phyloP scores from a whole-genome alignment of 345 rosid species.

The Passiflora organensis region DNA sequence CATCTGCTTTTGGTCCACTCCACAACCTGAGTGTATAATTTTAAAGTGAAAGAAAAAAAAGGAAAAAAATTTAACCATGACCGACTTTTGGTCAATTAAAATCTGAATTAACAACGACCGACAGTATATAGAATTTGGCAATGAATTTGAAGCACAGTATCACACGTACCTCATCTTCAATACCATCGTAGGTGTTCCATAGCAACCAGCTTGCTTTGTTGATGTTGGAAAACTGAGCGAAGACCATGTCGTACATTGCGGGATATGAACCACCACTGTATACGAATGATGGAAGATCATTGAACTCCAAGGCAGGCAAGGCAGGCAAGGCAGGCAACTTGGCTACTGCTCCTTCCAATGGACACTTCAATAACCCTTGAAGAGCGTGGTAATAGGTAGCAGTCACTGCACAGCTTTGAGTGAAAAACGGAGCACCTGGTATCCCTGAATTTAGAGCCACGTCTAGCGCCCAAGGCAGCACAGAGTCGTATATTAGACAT shows the following conservation, averaged over 20 bases:
- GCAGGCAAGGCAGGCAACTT: not conserved
- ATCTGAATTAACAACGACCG: no score
- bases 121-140: not conserved
- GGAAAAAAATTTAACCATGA: not conserved
- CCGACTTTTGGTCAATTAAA: not conserved
- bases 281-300: constrained; percentile 11
- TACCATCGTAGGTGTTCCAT: constrained; percentile 7
- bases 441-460: constrained; percentile 35
- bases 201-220: constrained; percentile 11
- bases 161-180: constrained; percentile 16
- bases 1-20: constrained; percentile 23
- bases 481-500: constrained; percentile 40
- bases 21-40: constrained; percentile 9
- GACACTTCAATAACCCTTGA: constrained; percentile 7
- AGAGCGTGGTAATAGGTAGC: constrained; percentile 31
- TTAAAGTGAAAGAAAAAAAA: not conserved
- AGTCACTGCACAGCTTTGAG: constrained; percentile 41
- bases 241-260: constrained; percentile 1
- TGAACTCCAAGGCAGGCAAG: constrained; percentile 2
- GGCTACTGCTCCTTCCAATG: not conserved
- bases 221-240: constrained; percentile 14
- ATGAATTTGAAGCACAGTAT: not conserved
- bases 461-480: constrained; percentile 47
- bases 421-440: constrained; percentile 34
- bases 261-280: constrained; percentile 5